Base-by-base conservation (phyloP, 495 filamentous ascomycete genomes). In the Annulohypoxylon bovei region DNA sequence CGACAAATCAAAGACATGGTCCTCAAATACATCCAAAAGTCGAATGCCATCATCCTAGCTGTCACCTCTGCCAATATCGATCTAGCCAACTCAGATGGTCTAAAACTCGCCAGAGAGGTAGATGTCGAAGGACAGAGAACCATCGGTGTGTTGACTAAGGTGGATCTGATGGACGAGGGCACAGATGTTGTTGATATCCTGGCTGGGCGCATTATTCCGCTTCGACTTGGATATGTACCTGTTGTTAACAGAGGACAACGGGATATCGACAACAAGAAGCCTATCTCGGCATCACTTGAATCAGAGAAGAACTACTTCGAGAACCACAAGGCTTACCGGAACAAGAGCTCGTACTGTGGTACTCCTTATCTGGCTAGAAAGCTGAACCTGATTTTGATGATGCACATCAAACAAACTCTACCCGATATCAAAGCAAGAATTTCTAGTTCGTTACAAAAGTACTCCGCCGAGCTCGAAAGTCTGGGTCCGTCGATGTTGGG, bases 351-450 rank as follows among this genome's bases (percentile, higher is more conserved):
- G 14, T 99, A 99, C 84, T 99, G 95, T 80, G 95, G 95, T 76
- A 99, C 95, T 2, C 95, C 95, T 6, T 99, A 98, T 74, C 85
- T 99, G 30, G 95, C 95, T 5, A 89, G 95, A 50, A 99, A 99
- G 81, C 85, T 99, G 61, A 99, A 99, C 79, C 85, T 99, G 79
- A 98, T 99, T 80, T 88, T 99, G 65, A 98, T 98, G 95, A 99
- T 98, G 95, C 95, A 99, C 84, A 99, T 99, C 84, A 99, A 99
- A 81, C 95, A 99, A 84, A 99, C 95, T 6, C 87, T 99, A 9
- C 95, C 95, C 25, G 95, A 99, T 77, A 99, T 99, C 84, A 99
- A 98, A 80, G 91, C 90, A 16, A 91, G 96, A 66, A 99, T 99
- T 76, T 87, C 91, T 9, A 90, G 92, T 63, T 97, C 94, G 33